Base-by-base conservation (phyloP, 805 yeast species). In the Candida odintsovae region DNA sequence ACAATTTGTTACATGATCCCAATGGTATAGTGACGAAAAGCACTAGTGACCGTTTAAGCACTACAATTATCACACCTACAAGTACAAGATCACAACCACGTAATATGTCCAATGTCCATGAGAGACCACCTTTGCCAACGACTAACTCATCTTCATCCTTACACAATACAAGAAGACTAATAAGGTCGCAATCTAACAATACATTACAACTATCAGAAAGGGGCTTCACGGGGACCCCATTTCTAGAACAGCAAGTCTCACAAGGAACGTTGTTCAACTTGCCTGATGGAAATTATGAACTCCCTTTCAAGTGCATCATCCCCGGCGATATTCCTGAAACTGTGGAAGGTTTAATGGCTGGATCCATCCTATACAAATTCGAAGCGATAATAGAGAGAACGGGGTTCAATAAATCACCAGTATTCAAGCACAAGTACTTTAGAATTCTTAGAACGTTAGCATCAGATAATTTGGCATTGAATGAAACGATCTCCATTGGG, bases 401-500 rank as follows among this genome's bases (percentile, higher is more conserved):
- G 1, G 55, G 62, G 73, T 64, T 78, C 78, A 52, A 73, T 77
- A 49, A 74, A 75, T 44, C 67, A 77, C 61, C 63, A 65, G 25
- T 74, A 82, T 49, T 55, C 18, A 59, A 55, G 36, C 46, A 80
- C 73, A 61, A 81, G 62, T 87, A 84, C 55, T 61, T 92, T 13
- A 77, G 96, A 38, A 83, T 90, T 3, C 75, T 92, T 23, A 73
- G 97, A 55, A 90, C 97, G 0, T 68, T 90, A 47, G 80, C 95
- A 5, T 73, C 87, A 2, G 96, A 90, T 63, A 77, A 90, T 16
- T 73, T 87, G 28, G 58, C 69, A 6, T 70, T 86, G 19, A 76
- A 90, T 0, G 97, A 90, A 62, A 88, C 96, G 1, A 83, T 90
- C 51, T 86, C 92, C 0, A 90, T 90, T 33, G 96, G 89, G 47